Evolutionary conservation across 495 filamentous ascomycete genomes (phyloP).

Genomic region (Daldinia concentrica): DNA sequence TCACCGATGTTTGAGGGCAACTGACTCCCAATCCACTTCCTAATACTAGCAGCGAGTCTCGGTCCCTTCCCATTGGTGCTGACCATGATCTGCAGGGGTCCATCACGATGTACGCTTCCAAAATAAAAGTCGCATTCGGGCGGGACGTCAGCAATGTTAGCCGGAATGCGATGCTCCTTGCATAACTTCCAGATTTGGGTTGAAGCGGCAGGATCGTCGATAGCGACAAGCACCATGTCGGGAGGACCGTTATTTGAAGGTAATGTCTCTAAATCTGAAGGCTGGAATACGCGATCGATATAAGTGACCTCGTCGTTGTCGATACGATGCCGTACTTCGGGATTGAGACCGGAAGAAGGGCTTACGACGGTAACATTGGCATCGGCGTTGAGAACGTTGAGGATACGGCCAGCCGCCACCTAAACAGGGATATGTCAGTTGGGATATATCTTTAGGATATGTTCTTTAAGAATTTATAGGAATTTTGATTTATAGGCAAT

Average conservation of each 20-base stretch:
- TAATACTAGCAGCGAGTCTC: constrained; percentile 84
- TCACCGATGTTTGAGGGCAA: constrained; percentile 80
- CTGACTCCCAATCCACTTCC: constrained; percentile 79
- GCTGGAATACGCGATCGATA: constrained; percentile 81
- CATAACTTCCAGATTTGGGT: constrained; percentile 90
- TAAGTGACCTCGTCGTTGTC: constrained; percentile 75
- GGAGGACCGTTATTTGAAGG: constrained; percentile 38
- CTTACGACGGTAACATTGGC: constrained; percentile 86
- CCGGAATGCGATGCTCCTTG: constrained; percentile 81
- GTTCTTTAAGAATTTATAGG: background rate
- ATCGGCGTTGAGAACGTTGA: constrained; percentile 93
- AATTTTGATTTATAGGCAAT: background rate
- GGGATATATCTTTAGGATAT: background rate
- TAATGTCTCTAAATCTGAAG: constrained; percentile 75
- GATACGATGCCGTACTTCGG: constrained; percentile 86
- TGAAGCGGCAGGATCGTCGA: constrained; percentile 90
- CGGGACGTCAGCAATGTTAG: constrained; percentile 97
- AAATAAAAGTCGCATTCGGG: constrained; percentile 99
- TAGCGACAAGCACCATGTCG: constrained; percentile 86
- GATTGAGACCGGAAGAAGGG: constrained; percentile 80
- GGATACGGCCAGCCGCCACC: constrained; percentile 95
- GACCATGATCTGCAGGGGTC: constrained; percentile 97
- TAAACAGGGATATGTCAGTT: constrained; percentile 45
- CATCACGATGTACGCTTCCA: constrained; percentile 92
- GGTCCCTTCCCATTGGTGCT: constrained; percentile 97